A percentile compares a stretch with the other conserved stretches of the same genome.
Conservation (phyloP, 2,329 filamentous ascomycete species). For the Ophiosphaerella herpotricha region DNA sequence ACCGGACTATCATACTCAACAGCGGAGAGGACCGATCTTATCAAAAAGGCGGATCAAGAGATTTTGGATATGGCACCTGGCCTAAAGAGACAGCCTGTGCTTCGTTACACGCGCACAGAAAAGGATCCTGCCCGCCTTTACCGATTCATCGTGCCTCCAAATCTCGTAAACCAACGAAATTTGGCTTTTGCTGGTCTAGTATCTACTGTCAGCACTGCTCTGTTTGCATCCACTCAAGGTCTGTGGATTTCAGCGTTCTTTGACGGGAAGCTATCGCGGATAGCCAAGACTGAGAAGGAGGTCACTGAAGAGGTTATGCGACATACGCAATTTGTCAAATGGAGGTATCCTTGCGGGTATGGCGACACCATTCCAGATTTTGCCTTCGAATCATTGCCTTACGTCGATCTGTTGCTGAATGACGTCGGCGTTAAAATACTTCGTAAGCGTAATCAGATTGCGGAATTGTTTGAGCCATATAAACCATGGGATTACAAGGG, state of each 20-base stretch:
- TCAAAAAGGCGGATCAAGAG: conserved; percentile 52
- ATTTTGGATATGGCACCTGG: conserved; percentile 58
- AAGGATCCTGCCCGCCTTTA: conserved; percentile 37
- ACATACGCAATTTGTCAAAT: conserved; percentile 69
- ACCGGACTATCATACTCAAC: not conserved
- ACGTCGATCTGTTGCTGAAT: conserved; percentile 67
- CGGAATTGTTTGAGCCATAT: conserved; percentile 61
- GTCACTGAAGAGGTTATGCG: conserved; percentile 53
- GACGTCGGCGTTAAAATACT: conserved; percentile 66
- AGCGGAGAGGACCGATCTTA: not conserved
- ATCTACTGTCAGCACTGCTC: conserved; percentile 35
- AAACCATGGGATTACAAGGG: conserved; percentile 60
- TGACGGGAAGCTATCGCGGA: conserved; percentile 49
- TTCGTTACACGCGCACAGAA: conserved; percentile 5
- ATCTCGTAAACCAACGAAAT: conserved; percentile 26
- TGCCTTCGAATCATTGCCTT: conserved; percentile 74
- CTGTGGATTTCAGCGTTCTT: conserved; percentile 64
- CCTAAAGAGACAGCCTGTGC: conserved; percentile 54
- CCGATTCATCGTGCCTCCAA: conserved; percentile 43
- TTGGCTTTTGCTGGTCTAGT: conserved; percentile 45
- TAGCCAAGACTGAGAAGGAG: conserved; percentile 10
- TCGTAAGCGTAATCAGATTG: conserved; percentile 58
- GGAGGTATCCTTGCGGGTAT: conserved; percentile 69
- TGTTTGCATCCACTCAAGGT: conserved; percentile 33
- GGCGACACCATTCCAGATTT: conserved; percentile 67